Conservation (phyloP, 2,329 filamentous ascomycete genomes). For the Leptodontidium sp. region DNA sequence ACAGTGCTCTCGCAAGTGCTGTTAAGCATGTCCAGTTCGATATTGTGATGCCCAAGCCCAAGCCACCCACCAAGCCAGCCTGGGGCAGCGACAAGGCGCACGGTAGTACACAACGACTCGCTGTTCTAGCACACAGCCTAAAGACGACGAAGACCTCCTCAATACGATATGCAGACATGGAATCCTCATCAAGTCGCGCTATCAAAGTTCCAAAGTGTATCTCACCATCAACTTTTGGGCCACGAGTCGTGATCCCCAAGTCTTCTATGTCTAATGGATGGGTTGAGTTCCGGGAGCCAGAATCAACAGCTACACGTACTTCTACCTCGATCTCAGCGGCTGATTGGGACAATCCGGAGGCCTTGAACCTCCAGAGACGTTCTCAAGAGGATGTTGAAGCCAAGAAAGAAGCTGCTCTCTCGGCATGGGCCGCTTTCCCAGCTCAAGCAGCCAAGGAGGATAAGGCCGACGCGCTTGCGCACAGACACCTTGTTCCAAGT, state of each 20-base stretch:
- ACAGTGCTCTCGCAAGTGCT: neutral
- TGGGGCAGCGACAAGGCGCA: no score
- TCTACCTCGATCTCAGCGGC: neutral
- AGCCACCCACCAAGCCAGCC: neutral
- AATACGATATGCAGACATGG: neutral
- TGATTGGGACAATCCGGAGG: neutral
- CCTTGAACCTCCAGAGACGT: neutral
- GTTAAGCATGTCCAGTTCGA: neutral
- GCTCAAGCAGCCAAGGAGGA: constrained; percentile 2
- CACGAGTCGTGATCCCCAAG: no score
- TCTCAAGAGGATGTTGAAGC: neutral
- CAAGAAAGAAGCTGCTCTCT: neutral
- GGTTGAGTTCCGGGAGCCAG: neutral
- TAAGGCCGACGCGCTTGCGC: neutral
- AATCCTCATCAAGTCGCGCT: no score
- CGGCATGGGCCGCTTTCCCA: constrained; percentile 4
- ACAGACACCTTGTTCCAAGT: neutral
- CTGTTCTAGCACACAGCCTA: no score
- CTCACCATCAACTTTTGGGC: no score
- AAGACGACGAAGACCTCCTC: neutral
- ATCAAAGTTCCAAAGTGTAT: no score
- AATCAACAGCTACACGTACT: neutral
- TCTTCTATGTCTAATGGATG: neutral
- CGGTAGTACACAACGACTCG: no score
- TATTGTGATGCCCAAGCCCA: neutral